phyloP scores from a whole-genome alignment of 1,284 basidiomycete species.

The Tetrapyrgos nigripes region DNA sequence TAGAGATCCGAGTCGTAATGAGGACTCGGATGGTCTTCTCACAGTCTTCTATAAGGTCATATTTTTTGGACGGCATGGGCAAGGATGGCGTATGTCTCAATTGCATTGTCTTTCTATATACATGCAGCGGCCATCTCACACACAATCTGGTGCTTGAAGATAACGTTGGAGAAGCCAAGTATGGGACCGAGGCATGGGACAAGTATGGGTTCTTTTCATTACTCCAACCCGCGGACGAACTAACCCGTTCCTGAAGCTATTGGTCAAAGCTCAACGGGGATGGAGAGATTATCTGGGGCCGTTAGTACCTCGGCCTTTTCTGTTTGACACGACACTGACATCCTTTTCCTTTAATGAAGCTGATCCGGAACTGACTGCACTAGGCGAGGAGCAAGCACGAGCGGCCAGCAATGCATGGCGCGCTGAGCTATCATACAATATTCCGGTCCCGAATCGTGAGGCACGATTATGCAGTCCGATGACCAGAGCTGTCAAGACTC shows the following conservation, averaged over 20 bases:
- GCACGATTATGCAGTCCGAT: slow-evolving; percentile 75
- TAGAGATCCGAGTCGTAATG: too few relatives aligned
- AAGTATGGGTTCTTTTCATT: slow-evolving; percentile 46
- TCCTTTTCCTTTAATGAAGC: slow-evolving; percentile 43
- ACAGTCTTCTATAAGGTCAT: slow-evolving; percentile 62
- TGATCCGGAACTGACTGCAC: slow-evolving; percentile 75
- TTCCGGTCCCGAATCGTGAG: slow-evolving; percentile 63
- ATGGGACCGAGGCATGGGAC: slow-evolving; percentile 70
- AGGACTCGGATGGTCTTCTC: slow-evolving; percentile 40
- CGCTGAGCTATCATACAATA: slow-evolving; percentile 53
- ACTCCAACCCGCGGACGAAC: background rate
- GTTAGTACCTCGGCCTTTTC: slow-evolving; percentile 47
- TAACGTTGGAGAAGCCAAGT: slow-evolving; percentile 75
- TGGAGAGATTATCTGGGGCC: slow-evolving; percentile 80
- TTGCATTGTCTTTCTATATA: background rate
- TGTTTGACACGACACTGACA: background rate
- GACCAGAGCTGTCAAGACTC: slow-evolving; percentile 74
- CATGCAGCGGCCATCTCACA: slow-evolving; percentile 2
- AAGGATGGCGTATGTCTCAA: slow-evolving; percentile 66
- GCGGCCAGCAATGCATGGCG: slow-evolving; percentile 64
- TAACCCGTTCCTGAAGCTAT: slow-evolving; percentile 43
- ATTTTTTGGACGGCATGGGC: slow-evolving; percentile 73
- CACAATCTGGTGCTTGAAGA: too few relatives aligned
- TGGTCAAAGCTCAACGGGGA: slow-evolving; percentile 79
- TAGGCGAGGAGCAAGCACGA: slow-evolving; percentile 71